These are phyloP conservation scores for Coccomyxa subellipsoidea DNA, from an alignment of 163 green algal genomes.

Conservation along the genomic window DNA sequence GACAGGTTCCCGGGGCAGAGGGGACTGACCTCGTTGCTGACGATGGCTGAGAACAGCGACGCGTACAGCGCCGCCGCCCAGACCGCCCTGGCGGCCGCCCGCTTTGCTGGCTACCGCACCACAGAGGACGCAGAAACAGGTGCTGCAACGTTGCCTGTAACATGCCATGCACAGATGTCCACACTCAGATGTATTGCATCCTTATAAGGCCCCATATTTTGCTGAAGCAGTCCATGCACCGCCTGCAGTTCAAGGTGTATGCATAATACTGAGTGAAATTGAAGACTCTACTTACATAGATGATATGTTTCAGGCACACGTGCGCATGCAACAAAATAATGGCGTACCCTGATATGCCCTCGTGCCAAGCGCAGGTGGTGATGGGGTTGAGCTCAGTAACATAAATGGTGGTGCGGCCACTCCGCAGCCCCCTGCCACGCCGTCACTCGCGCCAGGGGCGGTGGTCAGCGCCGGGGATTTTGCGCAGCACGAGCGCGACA, in stretches of 20 bases:
- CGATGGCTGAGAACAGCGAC: not conserved
- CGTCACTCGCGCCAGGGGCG: not conserved
- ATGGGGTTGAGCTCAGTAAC: not conserved
- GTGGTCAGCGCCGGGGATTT: not conserved
- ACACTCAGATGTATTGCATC: not conserved
- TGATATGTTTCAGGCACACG: too few species aligned
- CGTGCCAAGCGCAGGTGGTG: not conserved
- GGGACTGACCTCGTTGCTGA: not conserved
- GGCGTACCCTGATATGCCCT: not conserved
- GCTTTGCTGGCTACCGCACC: not conserved
- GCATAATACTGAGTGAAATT: not conserved
- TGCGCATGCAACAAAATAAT: too few species aligned
- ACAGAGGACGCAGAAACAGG: not conserved
- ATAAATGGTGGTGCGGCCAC: not conserved
- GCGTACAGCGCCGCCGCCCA: not conserved
- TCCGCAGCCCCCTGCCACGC: not conserved
- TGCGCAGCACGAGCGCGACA: not conserved
- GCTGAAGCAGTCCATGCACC: not conserved
- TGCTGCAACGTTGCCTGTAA: not conserved
- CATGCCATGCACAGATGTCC: not conserved
- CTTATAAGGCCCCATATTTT: too few species aligned
- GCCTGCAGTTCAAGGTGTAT: not conserved
- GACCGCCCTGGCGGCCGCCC: not conserved
- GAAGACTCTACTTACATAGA: too few species aligned
- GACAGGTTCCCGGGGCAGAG: not conserved